phyloP scores from a whole-genome alignment of 1,284 basidiomycete species.

The Trichosporon sp. region DNA sequence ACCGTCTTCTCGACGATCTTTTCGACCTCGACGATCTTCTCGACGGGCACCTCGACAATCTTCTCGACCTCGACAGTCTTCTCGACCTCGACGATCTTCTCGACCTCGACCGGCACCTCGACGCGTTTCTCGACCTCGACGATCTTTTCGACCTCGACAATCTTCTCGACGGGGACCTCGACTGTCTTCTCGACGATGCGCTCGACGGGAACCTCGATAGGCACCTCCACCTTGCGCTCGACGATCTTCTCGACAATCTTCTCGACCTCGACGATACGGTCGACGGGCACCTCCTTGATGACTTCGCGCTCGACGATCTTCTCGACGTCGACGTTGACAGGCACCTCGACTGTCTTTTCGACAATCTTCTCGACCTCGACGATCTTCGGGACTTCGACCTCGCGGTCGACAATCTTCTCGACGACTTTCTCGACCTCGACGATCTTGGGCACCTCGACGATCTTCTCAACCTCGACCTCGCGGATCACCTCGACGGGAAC shows the following conservation, averaged over 20 bases:
- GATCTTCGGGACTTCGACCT: slow-evolving; percentile 43
- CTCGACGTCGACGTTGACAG: slow-evolving; percentile 43
- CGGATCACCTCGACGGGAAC: slow-evolving; percentile 35
- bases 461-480: slow-evolving; percentile 45
- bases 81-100: slow-evolving; percentile 35
- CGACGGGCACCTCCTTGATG: slow-evolving; percentile 31
- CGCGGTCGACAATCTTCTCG: slow-evolving; percentile 37
- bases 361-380: slow-evolving; percentile 49
- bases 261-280: slow-evolving; percentile 42
- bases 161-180: background rate
- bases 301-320: slow-evolving; percentile 40
- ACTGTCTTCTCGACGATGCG: background rate
- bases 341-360: slow-evolving; percentile 37
- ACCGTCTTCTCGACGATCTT: slow-evolving; percentile 39
- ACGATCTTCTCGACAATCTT: slow-evolving; percentile 45
- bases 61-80: slow-evolving; percentile 31
- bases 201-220: slow-evolving; percentile 27
- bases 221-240: slow-evolving; percentile 34
- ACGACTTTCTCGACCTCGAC: slow-evolving; percentile 37
- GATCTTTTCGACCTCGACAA: slow-evolving; percentile 21
- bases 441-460: slow-evolving; percentile 30
- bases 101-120: slow-evolving; percentile 31
- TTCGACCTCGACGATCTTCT: slow-evolving; percentile 38
- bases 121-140: slow-evolving; percentile 42
- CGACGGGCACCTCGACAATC: slow-evolving; percentile 29